Conservation (phyloP, 495 filamentous ascomycete genomes). For the Penicillium flavigenum region DNA sequence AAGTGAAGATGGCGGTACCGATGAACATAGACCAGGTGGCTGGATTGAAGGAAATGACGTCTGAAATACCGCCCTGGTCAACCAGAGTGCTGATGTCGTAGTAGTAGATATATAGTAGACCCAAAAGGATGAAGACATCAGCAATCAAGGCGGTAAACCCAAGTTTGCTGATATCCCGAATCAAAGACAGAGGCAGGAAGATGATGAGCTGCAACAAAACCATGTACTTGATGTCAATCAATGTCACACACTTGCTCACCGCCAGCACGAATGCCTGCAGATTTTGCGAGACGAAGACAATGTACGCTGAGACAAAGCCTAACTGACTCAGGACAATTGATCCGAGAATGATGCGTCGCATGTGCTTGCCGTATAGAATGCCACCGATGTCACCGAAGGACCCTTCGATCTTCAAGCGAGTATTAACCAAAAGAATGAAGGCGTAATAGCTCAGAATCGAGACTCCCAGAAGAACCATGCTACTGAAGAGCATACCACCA, state of each 20-base stretch:
- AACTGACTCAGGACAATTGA: slow-evolving; percentile 94
- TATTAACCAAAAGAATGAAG: slow-evolving; percentile 88
- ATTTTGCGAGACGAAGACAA: slow-evolving; percentile 95
- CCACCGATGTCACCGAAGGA: slow-evolving; percentile 97
- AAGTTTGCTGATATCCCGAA: slow-evolving; percentile 94
- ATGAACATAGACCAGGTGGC: slow-evolving; percentile 95
- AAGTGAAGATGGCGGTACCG: slow-evolving; percentile 97
- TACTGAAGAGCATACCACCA: slow-evolving; percentile 96
- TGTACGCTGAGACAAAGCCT: slow-evolving; percentile 96
- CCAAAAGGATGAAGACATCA: slow-evolving; percentile 89
- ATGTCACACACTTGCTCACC: slow-evolving; percentile 76
- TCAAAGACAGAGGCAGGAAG: slow-evolving; percentile 87
- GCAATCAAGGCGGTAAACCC: slow-evolving; percentile 87
- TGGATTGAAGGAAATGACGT: slow-evolving; percentile 83
- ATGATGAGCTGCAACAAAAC: slow-evolving; percentile 91
- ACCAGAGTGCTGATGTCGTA: slow-evolving; percentile 87
- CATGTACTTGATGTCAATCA: slow-evolving; percentile 81
- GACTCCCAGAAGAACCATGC: slow-evolving; percentile 79
- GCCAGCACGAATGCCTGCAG: slow-evolving; percentile 87
- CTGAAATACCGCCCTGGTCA: slow-evolving; percentile 70
- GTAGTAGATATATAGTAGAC: slow-evolving; percentile 91
- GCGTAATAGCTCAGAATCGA: slow-evolving; percentile 90
- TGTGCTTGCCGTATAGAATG: slow-evolving; percentile 83
- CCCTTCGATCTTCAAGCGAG: slow-evolving; percentile 76
- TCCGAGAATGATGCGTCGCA: slow-evolving; percentile 80